Conservation (phyloP, 2,329 filamentous ascomycete genomes). For the Colletotrichum tabaci region DNA sequence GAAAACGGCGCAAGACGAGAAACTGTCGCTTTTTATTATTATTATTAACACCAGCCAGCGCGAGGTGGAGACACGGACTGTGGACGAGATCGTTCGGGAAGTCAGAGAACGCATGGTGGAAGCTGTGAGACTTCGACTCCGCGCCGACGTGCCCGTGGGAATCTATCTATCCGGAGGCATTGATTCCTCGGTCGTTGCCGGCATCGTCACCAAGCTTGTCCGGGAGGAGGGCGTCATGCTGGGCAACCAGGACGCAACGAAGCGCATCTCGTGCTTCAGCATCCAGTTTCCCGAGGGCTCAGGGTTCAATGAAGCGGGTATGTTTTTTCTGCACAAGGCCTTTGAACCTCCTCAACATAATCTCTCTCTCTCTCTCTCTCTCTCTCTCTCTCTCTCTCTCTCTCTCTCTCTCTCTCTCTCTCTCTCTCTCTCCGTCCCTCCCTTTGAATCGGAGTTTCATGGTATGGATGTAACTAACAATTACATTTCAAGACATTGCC, state of each 20-base stretch:
- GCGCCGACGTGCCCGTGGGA: conserved; percentile 71
- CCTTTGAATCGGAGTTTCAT: too few species aligned
- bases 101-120: conserved; percentile 66
- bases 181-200: conserved; percentile 70
- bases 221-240: conserved; percentile 60
- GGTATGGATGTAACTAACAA: neutral
- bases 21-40: too few species aligned
- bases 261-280: conserved; percentile 59
- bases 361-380: too few species aligned
- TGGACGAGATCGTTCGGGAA: conserved; percentile 65
- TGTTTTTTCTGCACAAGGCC: neutral
- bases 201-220: conserved; percentile 68
- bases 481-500: conserved; percentile 46
- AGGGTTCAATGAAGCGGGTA: conserved; percentile 65
- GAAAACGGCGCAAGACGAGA: neutral
- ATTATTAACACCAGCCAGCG: conserved; percentile 41
- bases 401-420: too few species aligned
- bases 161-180: conserved; percentile 71
- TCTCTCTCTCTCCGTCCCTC: too few species aligned
- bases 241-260: conserved; percentile 55
- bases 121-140: conserved; percentile 64
- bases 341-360: too few species aligned
- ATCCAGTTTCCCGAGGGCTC: conserved; percentile 65
- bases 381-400: too few species aligned
- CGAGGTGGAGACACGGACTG: conserved; percentile 56